These are phyloP conservation scores for Fusarium stilboides DNA, from an alignment of 2,329 filamentous ascomycete species.

Conservation along the genomic window DNA sequence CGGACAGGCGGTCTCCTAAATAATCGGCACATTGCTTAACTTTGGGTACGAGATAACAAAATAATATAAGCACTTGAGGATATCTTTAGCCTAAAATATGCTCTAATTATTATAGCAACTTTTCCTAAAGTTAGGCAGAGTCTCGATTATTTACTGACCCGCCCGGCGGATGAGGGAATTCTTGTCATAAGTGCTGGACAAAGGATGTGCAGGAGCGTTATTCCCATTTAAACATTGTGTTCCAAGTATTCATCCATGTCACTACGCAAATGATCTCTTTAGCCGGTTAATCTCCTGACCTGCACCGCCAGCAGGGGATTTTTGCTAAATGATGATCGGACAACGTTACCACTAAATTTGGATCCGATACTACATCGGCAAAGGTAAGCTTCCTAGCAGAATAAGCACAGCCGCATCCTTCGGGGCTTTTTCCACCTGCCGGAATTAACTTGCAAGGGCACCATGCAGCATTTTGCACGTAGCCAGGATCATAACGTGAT, in stretches of 20 bases:
- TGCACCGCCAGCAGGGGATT: neutral
- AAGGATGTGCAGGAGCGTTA: too few species aligned
- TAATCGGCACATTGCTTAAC: too few species aligned
- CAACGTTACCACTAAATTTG: neutral
- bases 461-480: neutral
- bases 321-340: slow-evolving; percentile 10
- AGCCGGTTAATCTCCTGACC: neutral
- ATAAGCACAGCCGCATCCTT: slow-evolving; percentile 14
- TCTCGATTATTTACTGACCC: too few species aligned
- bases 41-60: too few species aligned
- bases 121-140: too few species aligned
- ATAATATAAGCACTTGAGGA: too few species aligned
- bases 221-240: too few species aligned
- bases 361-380: slow-evolving; percentile 25
- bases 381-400: slow-evolving; percentile 5
- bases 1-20: too few species aligned
- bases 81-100: too few species aligned
- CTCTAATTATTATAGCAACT: too few species aligned
- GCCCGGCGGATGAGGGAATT: too few species aligned
- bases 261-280: neutral
- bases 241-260: neutral
- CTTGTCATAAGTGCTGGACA: too few species aligned
- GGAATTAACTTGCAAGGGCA: neutral
- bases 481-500: slow-evolving; percentile 4
- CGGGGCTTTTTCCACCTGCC: slow-evolving; percentile 5